Conservation (phyloP, 2,329 filamentous ascomycete species). For the Aureobasidium melanogenum region DNA sequence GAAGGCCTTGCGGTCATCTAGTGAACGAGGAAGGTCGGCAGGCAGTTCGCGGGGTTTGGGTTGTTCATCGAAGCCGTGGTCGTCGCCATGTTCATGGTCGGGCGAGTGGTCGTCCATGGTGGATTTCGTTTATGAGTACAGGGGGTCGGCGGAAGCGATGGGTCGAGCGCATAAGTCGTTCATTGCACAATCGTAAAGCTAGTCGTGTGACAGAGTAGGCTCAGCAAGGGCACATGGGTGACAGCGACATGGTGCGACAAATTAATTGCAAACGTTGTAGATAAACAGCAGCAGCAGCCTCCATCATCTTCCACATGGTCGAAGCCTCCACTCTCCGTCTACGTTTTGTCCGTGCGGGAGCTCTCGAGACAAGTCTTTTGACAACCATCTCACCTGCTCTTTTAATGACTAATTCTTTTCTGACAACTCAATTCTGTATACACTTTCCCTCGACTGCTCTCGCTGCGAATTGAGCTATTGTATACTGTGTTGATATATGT, state of each 20-base stretch:
- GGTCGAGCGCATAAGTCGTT: background rate
- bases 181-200: background rate
- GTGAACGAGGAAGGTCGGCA: slow-evolving; percentile 76
- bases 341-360: background rate
- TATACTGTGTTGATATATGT: background rate
- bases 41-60: slow-evolving; percentile 50
- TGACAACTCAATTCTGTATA: background rate
- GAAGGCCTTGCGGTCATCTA: slow-evolving; percentile 74
- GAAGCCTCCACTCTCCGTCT: background rate
- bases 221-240: background rate
- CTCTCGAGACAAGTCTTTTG: background rate
- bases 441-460: background rate
- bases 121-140: background rate
- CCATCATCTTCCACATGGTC: background rate
- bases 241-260: background rate
- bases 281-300: background rate
- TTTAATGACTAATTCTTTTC: background rate
- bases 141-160: background rate
- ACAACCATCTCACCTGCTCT: background rate
- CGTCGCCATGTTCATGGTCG: background rate
- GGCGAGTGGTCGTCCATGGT: background rate
- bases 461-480: background rate
- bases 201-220: background rate
- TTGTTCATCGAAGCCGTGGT: background rate
- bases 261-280: background rate